Base-by-base conservation (phyloP, 1,284 basidiomycete species). In the Cutaneotrichosporon sp. region DNA sequence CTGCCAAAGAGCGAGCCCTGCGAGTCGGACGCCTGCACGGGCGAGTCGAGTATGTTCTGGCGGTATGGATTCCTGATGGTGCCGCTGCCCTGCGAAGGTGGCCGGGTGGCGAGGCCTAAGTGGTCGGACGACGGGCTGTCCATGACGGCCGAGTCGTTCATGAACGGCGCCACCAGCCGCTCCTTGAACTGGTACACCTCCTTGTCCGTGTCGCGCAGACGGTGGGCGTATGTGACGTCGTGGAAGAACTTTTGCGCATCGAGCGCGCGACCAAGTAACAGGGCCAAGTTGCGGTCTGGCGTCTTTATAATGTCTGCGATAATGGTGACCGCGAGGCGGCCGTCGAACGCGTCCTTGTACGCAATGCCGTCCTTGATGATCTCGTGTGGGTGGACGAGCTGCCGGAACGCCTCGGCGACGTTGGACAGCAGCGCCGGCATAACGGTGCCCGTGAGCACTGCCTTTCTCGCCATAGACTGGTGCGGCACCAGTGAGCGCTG, bases 241-340 rank as follows among this genome's bases (percentile, higher is more conserved):
- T 99, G 97, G 78, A 99, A 99, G 82, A 95, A 98, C 81, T 98
- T 99, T 81, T 99, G 97, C 14, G 94, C 91, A 75, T 99, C 97
- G 59, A 99, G 83, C 6, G 95, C 94, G 53, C 97, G 86, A 14
- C 97, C 97, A 11, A 99, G 85, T 3, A 99, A 83, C 50, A 99
- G 81, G 4, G 97, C 97, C 24, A 99, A 85, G 78, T 97, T 98
- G 20, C 97, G 86, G 80, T 99, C 97, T 7, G 92, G 93, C 3
- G 95, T 99, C 80, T 95, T 95, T 84, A 98, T 97, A 78, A 99
- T 95, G 74, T 95, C 92, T 20, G 92, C 90, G 68, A 99, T 92
- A 79, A 92, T 90, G 79, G 95, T 91, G 31, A 99, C 95, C 0
- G 97, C 97, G 73, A 97, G 92, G 18, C 93, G 87, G 2, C 97